Evolutionary conservation across 2,329 filamentous ascomycete genomes (phyloP), one percentile per base, ranked within the genome.

Genomic region (Talaromyces funiculosus): DNA sequence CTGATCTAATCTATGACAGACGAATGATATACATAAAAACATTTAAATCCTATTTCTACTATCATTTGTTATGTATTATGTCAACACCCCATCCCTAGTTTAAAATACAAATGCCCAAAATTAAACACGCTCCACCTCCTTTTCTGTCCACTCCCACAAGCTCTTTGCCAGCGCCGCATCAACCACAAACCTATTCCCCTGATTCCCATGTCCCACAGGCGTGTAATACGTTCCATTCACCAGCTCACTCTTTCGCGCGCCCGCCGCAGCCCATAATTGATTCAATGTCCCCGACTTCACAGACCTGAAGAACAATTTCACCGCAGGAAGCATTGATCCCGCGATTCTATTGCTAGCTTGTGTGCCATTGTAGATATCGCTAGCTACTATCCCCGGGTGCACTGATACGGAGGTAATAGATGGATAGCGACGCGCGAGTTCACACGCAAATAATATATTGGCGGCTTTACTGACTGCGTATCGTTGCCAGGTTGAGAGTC

Each of bases 391-490:
- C 2, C 82, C 82, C 0, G 82, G 82, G 59, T 84, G 82, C 0
- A 84, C 65, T 0, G 78, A 75, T 9, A 83, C 73, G 22, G 75
- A 74, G 22, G 72, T 73, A 1, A 81, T 71, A 18, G 73, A 64
- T 0, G 78, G 78, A 58, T 78, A 73, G 1, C 77, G 75, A 6
- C 76, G 73, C 3, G 78, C 78, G 4, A 83, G 64, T 63, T 81
- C 78, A 0, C 73, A 66, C 2, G 79, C 78, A 51, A 78, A 78
- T 4, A 81, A 67, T 29, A 82, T 75, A 57, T 80, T 81, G 2
- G 80, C 81, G 0, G 79, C 73, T 66, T 83, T 84, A 61, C 77
- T 80, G n/a, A 79, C 77, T 8, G 73, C 78, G 64, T 84, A 84
- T 1, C 80, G 78, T 2, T 71, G 67, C 73, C 76, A 80, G 3